Evolutionary conservation across 129 eudicot species (phyloP).

Genomic region (carrot (Daucus carota)): DNA sequence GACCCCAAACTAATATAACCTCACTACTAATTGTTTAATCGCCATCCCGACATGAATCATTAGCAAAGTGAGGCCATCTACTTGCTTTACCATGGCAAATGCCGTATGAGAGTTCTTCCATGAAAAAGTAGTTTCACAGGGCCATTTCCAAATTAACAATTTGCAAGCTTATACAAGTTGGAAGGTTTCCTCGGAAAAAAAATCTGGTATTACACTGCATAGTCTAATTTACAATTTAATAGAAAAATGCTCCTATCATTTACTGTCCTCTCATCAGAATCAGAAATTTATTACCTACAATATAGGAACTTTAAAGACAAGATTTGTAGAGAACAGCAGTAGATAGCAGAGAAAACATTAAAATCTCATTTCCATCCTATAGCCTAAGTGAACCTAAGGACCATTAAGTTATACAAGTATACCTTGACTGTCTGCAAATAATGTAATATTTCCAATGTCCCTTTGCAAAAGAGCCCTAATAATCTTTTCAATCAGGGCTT

Average conservation of each 20-base stretch:
- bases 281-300: background rate
- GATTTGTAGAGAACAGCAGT: background rate
- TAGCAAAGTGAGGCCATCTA: background rate
- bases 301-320: background rate
- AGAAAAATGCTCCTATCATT: background rate
- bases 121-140: background rate
- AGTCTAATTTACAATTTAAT: background rate
- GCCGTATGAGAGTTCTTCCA: background rate
- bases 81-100: background rate
- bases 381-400: background rate
- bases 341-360: background rate
- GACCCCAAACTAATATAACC: background rate
- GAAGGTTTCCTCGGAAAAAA: background rate
- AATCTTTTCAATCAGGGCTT: conserved; percentile 80
- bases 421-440: conserved; percentile 84
- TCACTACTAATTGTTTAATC: background rate
- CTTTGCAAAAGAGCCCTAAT: conserved; percentile 81
- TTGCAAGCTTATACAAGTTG: background rate
- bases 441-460: conserved; percentile 89
- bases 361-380: background rate
- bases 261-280: background rate
- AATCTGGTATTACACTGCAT: background rate
- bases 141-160: background rate
- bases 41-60: background rate
- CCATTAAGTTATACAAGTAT: background rate